Conservation (phyloP, 257 asterid genomes). For the Asclepias syriaca region DNA sequence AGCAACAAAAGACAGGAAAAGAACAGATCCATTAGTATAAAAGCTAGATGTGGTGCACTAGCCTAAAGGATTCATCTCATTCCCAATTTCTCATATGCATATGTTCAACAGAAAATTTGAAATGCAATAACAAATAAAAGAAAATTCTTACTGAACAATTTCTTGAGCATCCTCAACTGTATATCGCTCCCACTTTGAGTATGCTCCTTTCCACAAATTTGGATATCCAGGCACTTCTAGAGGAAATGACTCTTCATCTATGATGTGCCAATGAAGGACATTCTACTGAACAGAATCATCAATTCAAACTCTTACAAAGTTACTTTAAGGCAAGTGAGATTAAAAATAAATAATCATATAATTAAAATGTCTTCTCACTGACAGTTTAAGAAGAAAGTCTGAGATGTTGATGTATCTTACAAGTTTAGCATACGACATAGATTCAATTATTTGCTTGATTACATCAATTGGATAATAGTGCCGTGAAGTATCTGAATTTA, state of each 20-base stretch:
- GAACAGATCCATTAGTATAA: not conserved
- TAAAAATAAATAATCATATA: not conserved
- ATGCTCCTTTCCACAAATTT: conserved; percentile 88
- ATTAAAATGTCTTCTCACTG: not conserved
- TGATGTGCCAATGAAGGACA: conserved; percentile 96
- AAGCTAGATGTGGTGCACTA: not conserved
- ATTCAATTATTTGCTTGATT: conserved; percentile 84
- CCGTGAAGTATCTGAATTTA: conserved; percentile 72
- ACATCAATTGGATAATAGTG: conserved; percentile 74
- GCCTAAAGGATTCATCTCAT: not conserved
- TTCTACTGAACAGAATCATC: conserved; percentile 64
- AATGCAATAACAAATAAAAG: not conserved
- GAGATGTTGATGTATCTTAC: conserved; percentile 46
- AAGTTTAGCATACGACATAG: conserved; percentile 93
- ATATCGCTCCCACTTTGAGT: conserved; percentile 85
- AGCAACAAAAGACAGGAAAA: conserved; percentile 11
- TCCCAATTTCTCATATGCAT: not conserved
- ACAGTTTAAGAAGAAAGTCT: conserved; percentile 2
- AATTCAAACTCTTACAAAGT: conserved; percentile 18
- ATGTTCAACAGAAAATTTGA: conserved; percentile 15
- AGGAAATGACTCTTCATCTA: conserved; percentile 96
- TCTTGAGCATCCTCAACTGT: conserved; percentile 82
- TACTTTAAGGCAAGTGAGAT: not conserved
- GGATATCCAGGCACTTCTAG: conserved; percentile 87
- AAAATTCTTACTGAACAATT: conserved; percentile 58